phyloP scores from a whole-genome alignment of 768 basidiomycete species.

The Lactarius pseudohatsudake region DNA sequence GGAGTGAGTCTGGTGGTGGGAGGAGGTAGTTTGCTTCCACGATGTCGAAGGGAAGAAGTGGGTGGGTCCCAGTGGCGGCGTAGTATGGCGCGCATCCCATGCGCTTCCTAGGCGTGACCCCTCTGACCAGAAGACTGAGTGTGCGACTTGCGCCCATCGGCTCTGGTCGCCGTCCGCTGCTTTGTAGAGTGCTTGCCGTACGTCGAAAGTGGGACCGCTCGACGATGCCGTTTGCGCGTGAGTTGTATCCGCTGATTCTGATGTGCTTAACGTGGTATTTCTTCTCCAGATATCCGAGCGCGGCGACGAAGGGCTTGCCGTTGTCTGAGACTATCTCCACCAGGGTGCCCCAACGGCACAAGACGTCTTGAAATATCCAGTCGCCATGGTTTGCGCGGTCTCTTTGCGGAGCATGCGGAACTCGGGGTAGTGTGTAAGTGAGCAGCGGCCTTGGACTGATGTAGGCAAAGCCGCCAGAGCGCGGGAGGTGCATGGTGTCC shows the following conservation, averaged over 20 bases:
- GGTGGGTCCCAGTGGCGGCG: too few species aligned
- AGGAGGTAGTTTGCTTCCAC: too few species aligned
- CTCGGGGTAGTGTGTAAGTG: constrained; percentile 39
- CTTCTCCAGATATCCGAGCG: constrained; percentile 31
- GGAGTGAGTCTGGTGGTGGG: too few species aligned
- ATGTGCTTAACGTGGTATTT: constrained; percentile 42
- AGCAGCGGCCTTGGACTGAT: constrained; percentile 41
- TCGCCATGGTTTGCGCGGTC: constrained; percentile 32
- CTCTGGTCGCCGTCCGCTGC: too few species aligned
- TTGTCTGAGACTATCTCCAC: constrained; percentile 46
- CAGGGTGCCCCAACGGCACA: constrained; percentile 43
- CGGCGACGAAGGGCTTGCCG: constrained; percentile 35
- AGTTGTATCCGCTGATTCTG: constrained; percentile 44
- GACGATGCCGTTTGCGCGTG: too few species aligned
- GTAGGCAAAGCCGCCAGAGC: constrained; percentile 36
- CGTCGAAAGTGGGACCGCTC: too few species aligned
- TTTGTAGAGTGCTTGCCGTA: too few species aligned
- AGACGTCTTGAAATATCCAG: constrained; percentile 40
- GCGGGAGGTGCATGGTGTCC: constrained; percentile 44
- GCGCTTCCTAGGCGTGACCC: too few species aligned
- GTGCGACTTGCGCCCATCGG: too few species aligned
- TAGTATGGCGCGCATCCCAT: too few species aligned
- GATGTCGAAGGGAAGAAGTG: too few species aligned
- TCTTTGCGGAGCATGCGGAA: constrained; percentile 34
- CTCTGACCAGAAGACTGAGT: too few species aligned